A percentile compares a stretch with the other conserved stretches of the same genome.
Evolutionary conservation across 495 filamentous ascomycete species (phyloP).

Genomic region (Pseudomonodictys pantanalensis): DNA sequence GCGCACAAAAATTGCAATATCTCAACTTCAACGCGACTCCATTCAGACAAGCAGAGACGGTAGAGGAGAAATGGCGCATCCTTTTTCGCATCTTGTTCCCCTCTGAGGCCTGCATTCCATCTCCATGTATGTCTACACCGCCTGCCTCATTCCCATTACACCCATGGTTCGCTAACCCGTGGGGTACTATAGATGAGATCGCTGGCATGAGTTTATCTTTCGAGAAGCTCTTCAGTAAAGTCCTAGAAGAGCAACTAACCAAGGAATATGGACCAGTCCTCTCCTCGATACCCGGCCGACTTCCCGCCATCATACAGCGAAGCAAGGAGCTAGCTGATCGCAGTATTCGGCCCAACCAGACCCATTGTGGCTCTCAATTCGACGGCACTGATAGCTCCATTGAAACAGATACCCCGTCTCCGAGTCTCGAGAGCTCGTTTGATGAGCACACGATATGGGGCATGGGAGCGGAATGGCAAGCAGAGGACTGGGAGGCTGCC

Average conservation of each 20-base stretch:
- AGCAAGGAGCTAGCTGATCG: no score
- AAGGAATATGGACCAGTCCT: conserved; percentile 1
- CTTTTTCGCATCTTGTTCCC: conserved; percentile 2
- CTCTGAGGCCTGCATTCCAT: not conserved
- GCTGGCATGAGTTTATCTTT: not conserved
- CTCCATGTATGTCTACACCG: conserved; percentile 1
- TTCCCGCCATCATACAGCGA: conserved; percentile 2
- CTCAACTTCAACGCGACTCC: conserved; percentile 8
- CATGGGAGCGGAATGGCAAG: no score
- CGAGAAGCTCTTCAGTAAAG: not conserved
- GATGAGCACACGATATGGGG: no score
- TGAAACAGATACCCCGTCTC: no score
- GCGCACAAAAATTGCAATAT: not conserved
- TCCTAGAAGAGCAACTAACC: not conserved
- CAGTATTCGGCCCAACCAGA: no score
- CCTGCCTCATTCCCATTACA: not conserved
- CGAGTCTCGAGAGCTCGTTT: no score
- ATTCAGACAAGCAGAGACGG: not conserved
- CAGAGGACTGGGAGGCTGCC: no score
- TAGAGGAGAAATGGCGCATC: conserved; percentile 8
- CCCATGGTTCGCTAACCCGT: not conserved
- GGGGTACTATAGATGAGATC: not conserved
- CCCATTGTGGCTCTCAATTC: no score
- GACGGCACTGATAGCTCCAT: no score
- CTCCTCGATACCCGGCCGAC: not conserved